Conservation (phyloP, 2,329 filamentous ascomycete genomes). For the Pochonia chlamydosporia region DNA sequence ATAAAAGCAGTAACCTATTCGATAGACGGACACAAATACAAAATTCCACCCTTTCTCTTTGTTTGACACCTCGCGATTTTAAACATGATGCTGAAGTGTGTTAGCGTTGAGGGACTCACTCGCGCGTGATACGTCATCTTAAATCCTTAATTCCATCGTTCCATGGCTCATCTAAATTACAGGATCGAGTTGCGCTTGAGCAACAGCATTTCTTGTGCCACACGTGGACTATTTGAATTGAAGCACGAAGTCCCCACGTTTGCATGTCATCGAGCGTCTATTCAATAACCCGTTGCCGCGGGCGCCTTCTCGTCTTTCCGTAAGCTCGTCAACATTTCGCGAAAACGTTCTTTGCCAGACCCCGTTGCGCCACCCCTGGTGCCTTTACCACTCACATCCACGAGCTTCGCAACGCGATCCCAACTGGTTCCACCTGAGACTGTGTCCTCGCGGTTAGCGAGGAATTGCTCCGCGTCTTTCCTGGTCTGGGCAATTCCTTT, state of each 20-base stretch:
- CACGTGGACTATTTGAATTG: not conserved
- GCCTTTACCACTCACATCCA: conserved; percentile 95
- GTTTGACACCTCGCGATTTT: not conserved
- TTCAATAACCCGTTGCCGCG: conserved; percentile 57
- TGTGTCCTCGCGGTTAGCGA: conserved; percentile 84
- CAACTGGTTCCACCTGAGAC: conserved; percentile 93
- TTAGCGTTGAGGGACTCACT: too few species aligned
- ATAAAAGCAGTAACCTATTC: not conserved
- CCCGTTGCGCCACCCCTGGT: conserved; percentile 78
- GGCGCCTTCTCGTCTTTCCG: conserved; percentile 88
- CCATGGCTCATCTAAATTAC: not conserved
- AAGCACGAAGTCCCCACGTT: not conserved
- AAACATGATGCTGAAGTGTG: too few species aligned
- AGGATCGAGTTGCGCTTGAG: not conserved
- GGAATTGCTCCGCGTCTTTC: conserved; percentile 89
- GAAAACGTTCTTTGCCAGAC: conserved; percentile 93
- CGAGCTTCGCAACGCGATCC: conserved; percentile 95
- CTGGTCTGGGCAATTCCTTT: conserved; percentile 84
- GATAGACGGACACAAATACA: not conserved
- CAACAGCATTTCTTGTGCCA: not conserved
- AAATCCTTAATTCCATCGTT: not conserved
- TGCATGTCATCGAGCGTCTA: not conserved
- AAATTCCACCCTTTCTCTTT: too few species aligned
- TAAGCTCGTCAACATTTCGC: conserved; percentile 79
- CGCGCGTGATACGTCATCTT: not conserved